Base-by-base conservation (phyloP, 306 rosid genomes). In the Medicago ruthenica region DNA sequence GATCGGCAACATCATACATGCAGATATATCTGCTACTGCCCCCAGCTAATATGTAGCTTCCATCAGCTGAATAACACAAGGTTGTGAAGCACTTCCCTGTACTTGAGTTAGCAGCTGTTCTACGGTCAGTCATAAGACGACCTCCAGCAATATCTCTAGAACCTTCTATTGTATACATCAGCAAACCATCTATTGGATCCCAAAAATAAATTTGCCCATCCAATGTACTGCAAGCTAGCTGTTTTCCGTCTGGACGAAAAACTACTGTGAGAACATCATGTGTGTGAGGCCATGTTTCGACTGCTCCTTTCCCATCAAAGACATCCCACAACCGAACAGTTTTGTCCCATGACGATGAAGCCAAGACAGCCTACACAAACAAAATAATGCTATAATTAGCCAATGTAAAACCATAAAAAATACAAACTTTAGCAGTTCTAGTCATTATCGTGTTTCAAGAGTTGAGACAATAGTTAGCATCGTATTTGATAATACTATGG, bases 161-260 rank as follows among this genome's bases (percentile, higher is more conserved):
- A 55, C 99, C 99, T 84, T 92, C 96, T 70, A 95, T 92, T 70
- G 93, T 88, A 82, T 85, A 88, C 97, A 90, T 92, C 74, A 95
- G 68, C 75, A 84, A 57, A 14, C 99, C 99, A 79, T 95, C 97
- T 62, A 89, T 77, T 42, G 99, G 97, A 77, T 95, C 99, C 97
- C 97, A 95, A 78, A 95, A 95, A 87, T 90, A 89, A 78, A 95
- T 90, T 77, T 95, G 96, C 39, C 99, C 99, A 74, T 95, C 99
- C 82, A 95, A 85, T 58, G 99, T 92, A 86, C 97, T 89, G 86
- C 97, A 84, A 79, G 99, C 99, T 83, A 95, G 78, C 82, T 95
- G 99, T 85, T 76, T 92, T 83, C 99, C 97, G 88, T 95, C 97
- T 74, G 99, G 96, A 18, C 97, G 97, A 82, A 90, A 92, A 80